Evolutionary conservation across 2,329 filamentous ascomycete species (phyloP).

Genomic region (Claviceps sp.): DNA sequence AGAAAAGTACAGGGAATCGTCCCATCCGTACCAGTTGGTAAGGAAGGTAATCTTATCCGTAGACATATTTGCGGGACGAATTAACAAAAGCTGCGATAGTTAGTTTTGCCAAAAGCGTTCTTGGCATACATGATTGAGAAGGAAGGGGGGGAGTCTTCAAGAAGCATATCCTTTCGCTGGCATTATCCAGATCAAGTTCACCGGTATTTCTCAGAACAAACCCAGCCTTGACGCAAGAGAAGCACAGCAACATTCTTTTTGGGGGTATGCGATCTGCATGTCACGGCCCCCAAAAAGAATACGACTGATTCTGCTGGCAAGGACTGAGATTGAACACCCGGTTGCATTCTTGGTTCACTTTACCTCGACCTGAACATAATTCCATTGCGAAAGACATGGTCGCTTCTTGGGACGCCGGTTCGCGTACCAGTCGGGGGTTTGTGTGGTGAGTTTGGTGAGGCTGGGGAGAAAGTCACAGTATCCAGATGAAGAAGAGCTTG

Average conservation of each 20-base stretch:
- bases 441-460: not conserved
- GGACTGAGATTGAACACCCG: constrained; percentile 26
- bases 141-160: constrained; percentile 22
- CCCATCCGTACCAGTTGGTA: constrained; percentile 56
- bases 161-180: constrained; percentile 82
- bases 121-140: constrained; percentile 16
- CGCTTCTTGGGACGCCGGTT: constrained; percentile 10
- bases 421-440: constrained; percentile 8
- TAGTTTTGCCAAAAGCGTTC: constrained; percentile 26
- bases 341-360: constrained; percentile 31
- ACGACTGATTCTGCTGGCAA: not conserved
- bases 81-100: constrained; percentile 29
- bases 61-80: constrained; percentile 48
- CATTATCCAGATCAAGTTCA: constrained; percentile 81
- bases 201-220: constrained; percentile 62
- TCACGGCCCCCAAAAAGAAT: too few relatives aligned
- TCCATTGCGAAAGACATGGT: constrained; percentile 19
- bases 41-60: constrained; percentile 78
- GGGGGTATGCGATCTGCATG: too few relatives aligned
- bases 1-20: too few relatives aligned
- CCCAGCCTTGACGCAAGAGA: not conserved
- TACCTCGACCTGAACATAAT: constrained; percentile 30
- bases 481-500: too few relatives aligned
- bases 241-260: too few relatives aligned
- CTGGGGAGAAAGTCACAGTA: too few relatives aligned